Conservation (phyloP, 768 basidiomycete species). For the Coprinopsis marcescibilis region DNA sequence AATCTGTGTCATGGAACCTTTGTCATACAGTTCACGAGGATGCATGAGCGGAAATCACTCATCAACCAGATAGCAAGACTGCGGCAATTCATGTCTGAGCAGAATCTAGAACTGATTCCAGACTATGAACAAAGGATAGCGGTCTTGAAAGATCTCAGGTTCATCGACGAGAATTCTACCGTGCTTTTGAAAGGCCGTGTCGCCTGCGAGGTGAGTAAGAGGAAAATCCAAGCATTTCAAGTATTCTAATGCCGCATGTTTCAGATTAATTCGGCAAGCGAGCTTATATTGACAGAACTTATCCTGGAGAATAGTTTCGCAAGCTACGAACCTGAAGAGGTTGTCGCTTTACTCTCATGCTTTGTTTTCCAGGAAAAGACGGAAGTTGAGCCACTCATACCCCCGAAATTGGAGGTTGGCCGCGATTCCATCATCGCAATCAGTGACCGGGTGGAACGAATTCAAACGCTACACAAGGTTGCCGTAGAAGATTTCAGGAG, state of each 20-base stretch:
- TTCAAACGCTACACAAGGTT: slow-evolving; percentile 81
- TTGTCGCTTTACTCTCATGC: slow-evolving; percentile 90
- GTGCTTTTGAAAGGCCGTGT: slow-evolving; percentile 95
- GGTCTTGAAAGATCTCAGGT: slow-evolving; percentile 85
- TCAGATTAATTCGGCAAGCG: slow-evolving; percentile 97
- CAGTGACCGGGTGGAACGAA: slow-evolving; percentile 67
- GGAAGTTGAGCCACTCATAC: slow-evolving; percentile 78
- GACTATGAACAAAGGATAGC: slow-evolving; percentile 94
- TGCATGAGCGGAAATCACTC: slow-evolving; percentile 75
- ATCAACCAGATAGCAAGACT: slow-evolving; percentile 69
- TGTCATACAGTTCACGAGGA: slow-evolving; percentile 60
- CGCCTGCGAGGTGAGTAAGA: slow-evolving; percentile 87
- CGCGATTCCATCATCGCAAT: slow-evolving; percentile 73
- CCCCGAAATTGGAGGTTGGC: slow-evolving; percentile 75
- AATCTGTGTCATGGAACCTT: too few relatives aligned
- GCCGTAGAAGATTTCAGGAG: slow-evolving; percentile 72
- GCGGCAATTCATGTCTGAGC: slow-evolving; percentile 86
- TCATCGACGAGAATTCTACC: slow-evolving; percentile 94
- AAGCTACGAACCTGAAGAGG: slow-evolving; percentile 88
- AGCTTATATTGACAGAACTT: slow-evolving; percentile 92
- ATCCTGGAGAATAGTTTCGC: slow-evolving; percentile 95
- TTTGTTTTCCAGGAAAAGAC: slow-evolving; percentile 99
- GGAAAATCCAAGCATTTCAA: neutral
- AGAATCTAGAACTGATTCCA: slow-evolving; percentile 93
- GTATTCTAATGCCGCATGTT: neutral